These are phyloP conservation scores for Candida albicans DNA, from an alignment of 1,139 yeast genomes.

Conservation along the genomic window DNA sequence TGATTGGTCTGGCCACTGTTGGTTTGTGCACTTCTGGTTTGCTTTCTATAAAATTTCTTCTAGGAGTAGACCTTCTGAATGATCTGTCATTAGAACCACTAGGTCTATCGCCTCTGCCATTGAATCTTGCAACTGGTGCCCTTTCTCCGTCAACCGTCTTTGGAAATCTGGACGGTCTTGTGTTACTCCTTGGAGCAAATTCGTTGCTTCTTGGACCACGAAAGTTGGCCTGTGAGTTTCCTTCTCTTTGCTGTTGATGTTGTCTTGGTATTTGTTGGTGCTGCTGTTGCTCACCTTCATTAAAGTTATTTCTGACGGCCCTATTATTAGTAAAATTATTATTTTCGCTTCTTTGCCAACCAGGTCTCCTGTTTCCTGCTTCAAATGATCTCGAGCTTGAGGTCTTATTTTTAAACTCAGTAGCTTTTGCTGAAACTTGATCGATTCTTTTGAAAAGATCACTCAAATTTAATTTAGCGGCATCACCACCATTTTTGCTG, in stretches of 20 bases:
- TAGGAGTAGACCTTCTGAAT: slow-evolving; percentile 5
- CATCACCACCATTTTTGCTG: slow-evolving; percentile 2
- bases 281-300: background rate
- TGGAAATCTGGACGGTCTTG: slow-evolving; percentile 1
- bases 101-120: slow-evolving; percentile 9
- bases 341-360: background rate
- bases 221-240: background rate
- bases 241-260: slow-evolving; percentile 1
- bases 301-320: background rate
- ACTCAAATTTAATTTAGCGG: slow-evolving; percentile 18
- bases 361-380: background rate
- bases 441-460: slow-evolving; percentile 40
- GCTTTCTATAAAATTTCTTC: slow-evolving; percentile 4
- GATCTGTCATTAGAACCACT: slow-evolving; percentile 3
- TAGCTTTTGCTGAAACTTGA: slow-evolving; percentile 20
- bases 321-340: background rate
- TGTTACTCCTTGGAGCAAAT: background rate
- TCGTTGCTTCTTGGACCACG: slow-evolving; percentile 1
- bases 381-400: background rate
- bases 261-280: background rate
- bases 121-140: slow-evolving; percentile 2
- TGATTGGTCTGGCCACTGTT: slow-evolving; percentile 12
- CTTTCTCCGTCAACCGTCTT: slow-evolving; percentile 1
- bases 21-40: slow-evolving; percentile 9
- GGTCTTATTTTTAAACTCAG: slow-evolving; percentile 4